A percentile compares a stretch with the other conserved stretches of the same genome.
phyloP scores from a whole-genome alignment of 2,329 filamentous ascomycete species.

The Didymella segeticola region DNA sequence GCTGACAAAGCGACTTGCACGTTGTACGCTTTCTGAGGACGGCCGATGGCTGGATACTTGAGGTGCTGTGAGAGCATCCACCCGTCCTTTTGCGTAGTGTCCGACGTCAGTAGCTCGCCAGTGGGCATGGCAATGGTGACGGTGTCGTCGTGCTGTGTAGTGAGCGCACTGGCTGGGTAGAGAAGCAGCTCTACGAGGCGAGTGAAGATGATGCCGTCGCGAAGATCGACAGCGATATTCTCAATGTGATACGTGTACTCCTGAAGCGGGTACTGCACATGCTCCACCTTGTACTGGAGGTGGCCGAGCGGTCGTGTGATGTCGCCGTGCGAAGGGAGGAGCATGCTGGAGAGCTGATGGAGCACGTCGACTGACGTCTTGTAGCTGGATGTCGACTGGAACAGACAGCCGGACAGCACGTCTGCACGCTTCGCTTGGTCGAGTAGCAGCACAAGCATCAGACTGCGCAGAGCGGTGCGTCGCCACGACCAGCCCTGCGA shows the following conservation, averaged over 20 bases:
- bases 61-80: slow-evolving; percentile 64
- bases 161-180: slow-evolving; percentile 49
- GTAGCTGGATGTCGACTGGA: slow-evolving; percentile 58
- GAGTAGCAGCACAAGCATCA: slow-evolving; percentile 66
- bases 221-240: slow-evolving; percentile 68
- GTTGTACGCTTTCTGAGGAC: slow-evolving; percentile 65
- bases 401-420: slow-evolving; percentile 54
- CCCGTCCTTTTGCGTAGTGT: slow-evolving; percentile 42
- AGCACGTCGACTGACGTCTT: slow-evolving; percentile 65
- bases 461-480: slow-evolving; percentile 63
- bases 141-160: slow-evolving; percentile 45
- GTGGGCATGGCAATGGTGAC: slow-evolving; percentile 56
- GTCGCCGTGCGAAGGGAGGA: slow-evolving; percentile 66
- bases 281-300: slow-evolving; percentile 62
- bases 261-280: slow-evolving; percentile 63
- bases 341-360: slow-evolving; percentile 58
- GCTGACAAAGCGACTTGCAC: slow-evolving; percentile 64
- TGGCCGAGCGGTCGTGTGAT: slow-evolving; percentile 62
- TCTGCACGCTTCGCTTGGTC: slow-evolving; percentile 59
- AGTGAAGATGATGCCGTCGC: slow-evolving; percentile 67
- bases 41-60: slow-evolving; percentile 63
- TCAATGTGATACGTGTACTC: slow-evolving; percentile 65
- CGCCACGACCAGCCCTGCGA: slow-evolving; percentile 59
- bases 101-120: slow-evolving; percentile 52
- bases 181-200: slow-evolving; percentile 65